Evolutionary conservation across 1,139 yeast genomes (phyloP).

Genomic region (Scheffersomyces segobiensis): DNA sequence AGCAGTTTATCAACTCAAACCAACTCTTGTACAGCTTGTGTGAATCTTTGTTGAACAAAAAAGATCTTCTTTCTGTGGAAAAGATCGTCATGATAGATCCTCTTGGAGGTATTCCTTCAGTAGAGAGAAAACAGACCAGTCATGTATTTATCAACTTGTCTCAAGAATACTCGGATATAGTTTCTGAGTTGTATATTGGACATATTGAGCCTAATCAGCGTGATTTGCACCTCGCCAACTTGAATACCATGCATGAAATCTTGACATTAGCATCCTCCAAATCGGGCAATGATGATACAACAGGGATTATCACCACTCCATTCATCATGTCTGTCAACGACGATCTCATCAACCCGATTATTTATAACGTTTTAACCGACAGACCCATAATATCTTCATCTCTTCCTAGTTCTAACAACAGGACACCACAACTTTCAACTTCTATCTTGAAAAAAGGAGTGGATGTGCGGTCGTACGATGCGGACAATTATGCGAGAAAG

Average conservation of each 20-base stretch:
- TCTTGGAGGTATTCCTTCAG: conserved; percentile 86
- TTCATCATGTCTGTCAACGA: conserved; percentile 42
- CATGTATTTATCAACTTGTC: conserved; percentile 85
- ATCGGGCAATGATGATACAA: conserved; percentile 40
- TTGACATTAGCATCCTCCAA: conserved; percentile 32
- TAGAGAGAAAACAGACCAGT: conserved; percentile 76
- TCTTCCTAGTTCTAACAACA: conserved; percentile 68
- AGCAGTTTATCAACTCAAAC: conserved; percentile 36
- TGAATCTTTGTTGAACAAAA: conserved; percentile 22
- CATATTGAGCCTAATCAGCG: conserved; percentile 45
- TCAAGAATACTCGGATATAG: conserved; percentile 74
- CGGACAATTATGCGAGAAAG: conserved; percentile 28
- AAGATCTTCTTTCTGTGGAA: conserved; percentile 59
- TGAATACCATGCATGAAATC: conserved; percentile 52
- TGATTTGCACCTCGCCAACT: conserved; percentile 55
- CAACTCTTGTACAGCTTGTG: conserved; percentile 29
- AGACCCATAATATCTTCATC: conserved; percentile 93
- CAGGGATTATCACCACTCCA: conserved; percentile 48
- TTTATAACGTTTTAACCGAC: conserved; percentile 87
- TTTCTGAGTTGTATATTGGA: conserved; percentile 60
- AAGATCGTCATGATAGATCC: conserved; percentile 79
- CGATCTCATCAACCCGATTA: conserved; percentile 69
- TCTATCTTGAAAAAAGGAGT: conserved; percentile 81
- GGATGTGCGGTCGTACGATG: conserved; percentile 54
- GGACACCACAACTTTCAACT: conserved; percentile 70